Evolutionary conservation across 1,284 basidiomycete genomes (phyloP), one percentile per base, ranked within the genome.

Genomic region (Leccinum ponderosum): DNA sequence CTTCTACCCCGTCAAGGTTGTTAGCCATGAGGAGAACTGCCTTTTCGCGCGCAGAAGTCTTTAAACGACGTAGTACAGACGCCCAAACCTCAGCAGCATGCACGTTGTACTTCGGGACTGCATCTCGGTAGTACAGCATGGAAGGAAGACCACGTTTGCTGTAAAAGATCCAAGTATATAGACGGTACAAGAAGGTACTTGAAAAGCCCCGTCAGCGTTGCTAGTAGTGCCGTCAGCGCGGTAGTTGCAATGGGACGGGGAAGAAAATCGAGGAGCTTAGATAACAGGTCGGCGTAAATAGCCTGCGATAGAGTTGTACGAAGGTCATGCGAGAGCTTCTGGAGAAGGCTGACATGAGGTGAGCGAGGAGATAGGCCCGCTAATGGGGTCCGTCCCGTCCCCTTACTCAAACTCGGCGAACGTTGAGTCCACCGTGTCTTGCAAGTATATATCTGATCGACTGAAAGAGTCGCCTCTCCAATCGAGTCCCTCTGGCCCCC

Each of bases 21-120:
- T 71, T 70, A 0, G 79, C 80, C 66, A 92, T 76, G 2, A 87
- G 58, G 4, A 68, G 62, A 3, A 89, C 78, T 0, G 83, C 84
- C 48, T 77, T 77, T 60, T 83, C 83, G 25, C 87, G 77, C 5
- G 80, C 77, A 17, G 77, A 75, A 1, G 76, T 70, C 72, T 89
- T 91, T 61, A 91, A 67, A 62, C 87, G 79, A 58, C 91, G 78
- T 53, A 94, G 67, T 0, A 86, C 80, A 5, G 82, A 81, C 0
- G 87, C 90, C 92, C 90, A 94, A 2, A 91, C 88, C 68, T 94
- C 92, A 0, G 90, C 88, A 8, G 88, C 79, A 0, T 29, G 89
- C 85, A 35, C 89, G 77, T 66, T 89, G 88, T 5, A 91, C 82
- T 62, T 91, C 89, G 1, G 84, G 80, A 61, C 82, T 77, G 70